phyloP scores from a whole-genome alignment of 2,329 filamentous ascomycete species.

The Trichoderma aggressivum region DNA sequence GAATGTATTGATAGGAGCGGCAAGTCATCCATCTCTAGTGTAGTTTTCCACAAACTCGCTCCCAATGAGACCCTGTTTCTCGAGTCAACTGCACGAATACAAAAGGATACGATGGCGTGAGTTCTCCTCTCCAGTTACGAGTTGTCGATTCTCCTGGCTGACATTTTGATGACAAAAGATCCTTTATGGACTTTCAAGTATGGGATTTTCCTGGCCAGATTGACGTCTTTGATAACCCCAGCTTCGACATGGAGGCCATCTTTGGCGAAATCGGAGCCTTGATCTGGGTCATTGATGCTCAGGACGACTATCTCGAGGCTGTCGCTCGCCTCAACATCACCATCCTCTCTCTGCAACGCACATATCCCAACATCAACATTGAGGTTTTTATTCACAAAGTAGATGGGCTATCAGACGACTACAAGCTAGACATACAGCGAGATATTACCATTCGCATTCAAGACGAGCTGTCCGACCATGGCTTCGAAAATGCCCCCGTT shows the following conservation, averaged over 20 bases:
- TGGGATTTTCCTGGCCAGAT: conserved; percentile 97
- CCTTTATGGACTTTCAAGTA: conserved; percentile 98
- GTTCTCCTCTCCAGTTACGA: conserved; percentile 32
- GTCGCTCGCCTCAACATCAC: conserved; percentile 83
- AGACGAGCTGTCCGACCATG: conserved; percentile 89
- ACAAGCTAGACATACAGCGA: conserved; percentile 90
- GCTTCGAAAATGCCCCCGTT: conserved; percentile 89
- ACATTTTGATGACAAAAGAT: conserved; percentile 50
- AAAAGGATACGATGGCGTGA: conserved; percentile 93
- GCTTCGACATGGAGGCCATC: conserved; percentile 87
- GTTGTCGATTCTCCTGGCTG: not conserved
- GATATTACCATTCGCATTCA: conserved; percentile 96
- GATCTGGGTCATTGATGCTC: conserved; percentile 98
- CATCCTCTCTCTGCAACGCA: conserved; percentile 82
- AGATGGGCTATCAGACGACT: conserved; percentile 95
- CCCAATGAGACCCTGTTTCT: conserved; percentile 94
- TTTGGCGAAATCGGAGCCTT: conserved; percentile 92
- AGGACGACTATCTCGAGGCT: conserved; percentile 94
- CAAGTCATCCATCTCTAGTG: conserved; percentile 96
- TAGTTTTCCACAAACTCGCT: conserved; percentile 98
- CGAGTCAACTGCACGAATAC: conserved; percentile 89
- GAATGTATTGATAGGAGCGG: conserved; percentile 64
- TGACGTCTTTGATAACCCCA: conserved; percentile 80
- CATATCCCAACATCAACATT: conserved; percentile 90
- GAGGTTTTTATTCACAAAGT: conserved; percentile 99